Conservation (phyloP, 768 basidiomycete genomes). For the Podaxis pistillaris region DNA sequence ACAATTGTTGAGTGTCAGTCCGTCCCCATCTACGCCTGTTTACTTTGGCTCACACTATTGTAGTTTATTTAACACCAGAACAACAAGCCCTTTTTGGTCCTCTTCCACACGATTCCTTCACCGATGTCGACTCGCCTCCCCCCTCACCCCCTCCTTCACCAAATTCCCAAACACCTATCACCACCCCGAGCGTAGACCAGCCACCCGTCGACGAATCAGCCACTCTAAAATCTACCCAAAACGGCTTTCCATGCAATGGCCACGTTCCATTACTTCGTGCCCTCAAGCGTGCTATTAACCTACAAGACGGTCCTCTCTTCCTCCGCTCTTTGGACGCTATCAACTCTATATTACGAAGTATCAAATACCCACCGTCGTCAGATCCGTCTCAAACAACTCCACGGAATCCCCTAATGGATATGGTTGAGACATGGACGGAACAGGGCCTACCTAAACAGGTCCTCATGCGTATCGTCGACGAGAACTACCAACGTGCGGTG, state of each 20-base stretch:
- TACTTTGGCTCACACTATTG: background rate
- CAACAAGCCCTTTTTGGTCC: conserved; percentile 70
- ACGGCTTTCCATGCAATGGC: conserved; percentile 22
- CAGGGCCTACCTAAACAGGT: conserved; percentile 63
- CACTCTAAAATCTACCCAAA: conserved; percentile 29
- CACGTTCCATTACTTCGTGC: conserved; percentile 45
- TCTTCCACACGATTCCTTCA: conserved; percentile 49
- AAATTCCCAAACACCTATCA: conserved; percentile 31
- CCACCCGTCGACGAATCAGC: conserved; percentile 29
- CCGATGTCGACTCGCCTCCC: conserved; percentile 36
- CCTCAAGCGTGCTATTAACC: conserved; percentile 68
- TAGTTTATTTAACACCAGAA: conserved; percentile 61
- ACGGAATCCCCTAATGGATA: conserved; percentile 48
- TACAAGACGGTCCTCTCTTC: conserved; percentile 72
- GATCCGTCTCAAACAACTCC: conserved; percentile 44
- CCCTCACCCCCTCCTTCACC: conserved; percentile 33
- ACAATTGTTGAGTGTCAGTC: conserved; percentile 69
- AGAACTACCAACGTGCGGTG: conserved; percentile 91
- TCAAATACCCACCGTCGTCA: conserved; percentile 68
- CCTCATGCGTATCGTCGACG: conserved; percentile 76
- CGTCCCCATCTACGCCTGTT: background rate
- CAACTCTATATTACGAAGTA: conserved; percentile 55
- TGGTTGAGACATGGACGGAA: conserved; percentile 48
- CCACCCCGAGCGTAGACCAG: conserved; percentile 24
- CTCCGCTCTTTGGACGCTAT: conserved; percentile 57